A percentile compares a stretch with the other conserved stretches of the same genome.
phyloP scores from a whole-genome alignment of 2,329 filamentous ascomycete species.

The Rhynchosporium agropyri region DNA sequence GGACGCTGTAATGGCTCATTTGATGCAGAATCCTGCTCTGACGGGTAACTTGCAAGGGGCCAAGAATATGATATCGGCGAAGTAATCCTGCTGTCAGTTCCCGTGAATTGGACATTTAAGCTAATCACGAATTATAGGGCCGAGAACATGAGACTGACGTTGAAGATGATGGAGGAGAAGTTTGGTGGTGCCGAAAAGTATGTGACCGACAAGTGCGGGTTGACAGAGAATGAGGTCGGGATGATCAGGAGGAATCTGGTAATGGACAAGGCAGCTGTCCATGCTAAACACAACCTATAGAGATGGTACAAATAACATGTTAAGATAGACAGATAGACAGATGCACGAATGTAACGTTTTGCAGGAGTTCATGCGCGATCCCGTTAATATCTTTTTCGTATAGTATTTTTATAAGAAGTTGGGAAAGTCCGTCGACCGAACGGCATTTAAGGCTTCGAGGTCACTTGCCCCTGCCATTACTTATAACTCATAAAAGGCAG shows the following conservation, averaged over 20 bases:
- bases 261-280: slow-evolving; percentile 34
- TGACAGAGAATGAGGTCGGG: slow-evolving; percentile 58
- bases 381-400: too few species aligned
- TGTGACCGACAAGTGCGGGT: slow-evolving; percentile 58
- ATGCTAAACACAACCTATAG: slow-evolving; percentile 2
- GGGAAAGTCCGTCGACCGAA: too few species aligned
- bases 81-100: slow-evolving; percentile 31
- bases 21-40: slow-evolving; percentile 55
- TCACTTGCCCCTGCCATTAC: background rate
- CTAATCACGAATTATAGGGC: slow-evolving; percentile 36
- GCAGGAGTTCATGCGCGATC: too few species aligned
- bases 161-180: slow-evolving; percentile 58
- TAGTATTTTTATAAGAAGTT: too few species aligned
- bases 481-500: too few species aligned
- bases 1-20: slow-evolving; percentile 52
- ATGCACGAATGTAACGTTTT: background rate
- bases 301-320: background rate
- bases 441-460: background rate
- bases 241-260: slow-evolving; percentile 54
- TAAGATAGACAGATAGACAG: background rate
- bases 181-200: slow-evolving; percentile 69
- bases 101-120: background rate
- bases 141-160: slow-evolving; percentile 54
- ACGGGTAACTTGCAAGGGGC: slow-evolving; percentile 44
- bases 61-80: slow-evolving; percentile 48